These are phyloP conservation scores for Lonicera japonica DNA, from an alignment of 129 eudicot genomes.

Conservation along the genomic window DNA sequence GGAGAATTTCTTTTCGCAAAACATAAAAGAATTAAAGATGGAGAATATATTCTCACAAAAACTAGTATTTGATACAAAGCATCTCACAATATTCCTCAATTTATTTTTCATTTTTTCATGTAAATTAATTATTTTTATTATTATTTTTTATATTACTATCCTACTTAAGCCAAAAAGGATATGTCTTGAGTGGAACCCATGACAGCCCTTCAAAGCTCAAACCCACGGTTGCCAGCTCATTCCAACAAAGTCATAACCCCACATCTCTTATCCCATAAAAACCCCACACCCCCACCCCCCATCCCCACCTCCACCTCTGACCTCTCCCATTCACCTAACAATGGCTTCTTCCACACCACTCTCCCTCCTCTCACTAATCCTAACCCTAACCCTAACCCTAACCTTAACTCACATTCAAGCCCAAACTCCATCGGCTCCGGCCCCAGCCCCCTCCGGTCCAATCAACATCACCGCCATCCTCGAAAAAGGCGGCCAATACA, in stretches of 20 bases:
- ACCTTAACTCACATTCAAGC: conserved; percentile 17
- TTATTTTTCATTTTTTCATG: too few species aligned
- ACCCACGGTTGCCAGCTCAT: conserved; percentile 34
- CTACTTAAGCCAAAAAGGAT: too few species aligned
- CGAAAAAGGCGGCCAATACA: conserved; percentile 47
- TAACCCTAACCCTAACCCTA: conserved; percentile 18
- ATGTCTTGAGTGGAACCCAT: too few species aligned
- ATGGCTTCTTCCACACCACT: conserved; percentile 22
- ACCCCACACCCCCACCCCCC: conserved; percentile 7
- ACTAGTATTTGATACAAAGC: too few species aligned
- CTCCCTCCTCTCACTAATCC: conserved; percentile 21
- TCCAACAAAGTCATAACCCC: conserved; percentile 28
- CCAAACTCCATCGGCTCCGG: conserved; percentile 48
- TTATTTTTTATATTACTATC: too few species aligned
- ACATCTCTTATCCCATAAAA: conserved; percentile 23
- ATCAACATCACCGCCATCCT: conserved; percentile 61
- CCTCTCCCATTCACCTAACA: too few species aligned
- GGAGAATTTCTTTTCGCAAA: too few species aligned
- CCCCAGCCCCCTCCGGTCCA: conserved; percentile 55
- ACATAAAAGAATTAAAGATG: too few species aligned
- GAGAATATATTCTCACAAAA: too few species aligned
- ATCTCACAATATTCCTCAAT: too few species aligned
- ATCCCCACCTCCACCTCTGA: conserved; percentile 10
- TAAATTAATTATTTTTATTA: too few species aligned
- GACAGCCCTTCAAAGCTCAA: too few species aligned